These are phyloP conservation scores for Ogataea degrootiae DNA, from an alignment of 805 yeast species.

Conservation along the genomic window DNA sequence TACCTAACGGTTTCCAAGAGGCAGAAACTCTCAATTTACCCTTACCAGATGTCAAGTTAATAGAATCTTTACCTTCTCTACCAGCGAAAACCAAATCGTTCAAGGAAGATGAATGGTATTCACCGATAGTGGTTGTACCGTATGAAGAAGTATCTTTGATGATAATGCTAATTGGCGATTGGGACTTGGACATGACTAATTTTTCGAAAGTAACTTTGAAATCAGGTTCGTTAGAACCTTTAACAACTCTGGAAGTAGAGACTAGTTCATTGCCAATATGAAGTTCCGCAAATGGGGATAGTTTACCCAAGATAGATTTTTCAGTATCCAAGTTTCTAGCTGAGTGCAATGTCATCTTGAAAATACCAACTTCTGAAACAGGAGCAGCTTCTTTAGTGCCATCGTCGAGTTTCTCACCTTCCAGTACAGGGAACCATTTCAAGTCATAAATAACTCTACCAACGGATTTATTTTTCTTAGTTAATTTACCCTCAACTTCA, in stretches of 20 bases:
- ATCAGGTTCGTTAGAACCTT: conserved; percentile 66
- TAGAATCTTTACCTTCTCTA: conserved; percentile 44
- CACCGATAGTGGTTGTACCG: conserved; percentile 46
- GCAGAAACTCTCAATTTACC: conserved; percentile 55
- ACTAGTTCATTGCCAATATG: conserved; percentile 51
- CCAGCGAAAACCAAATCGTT: conserved; percentile 51
- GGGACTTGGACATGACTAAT: conserved; percentile 56
- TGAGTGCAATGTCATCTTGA: conserved; percentile 57
- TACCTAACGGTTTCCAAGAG: conserved; percentile 66
- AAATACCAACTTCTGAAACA: conserved; percentile 69
- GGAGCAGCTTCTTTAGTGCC: conserved; percentile 46
- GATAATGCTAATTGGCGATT: conserved; percentile 48
- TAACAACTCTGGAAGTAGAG: conserved; percentile 56
- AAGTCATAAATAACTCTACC: conserved; percentile 59
- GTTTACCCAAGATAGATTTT: conserved; percentile 44
- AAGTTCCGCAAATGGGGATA: conserved; percentile 67
- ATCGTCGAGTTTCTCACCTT: conserved; percentile 41
- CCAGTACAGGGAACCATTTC: conserved; percentile 44
- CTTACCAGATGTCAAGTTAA: conserved; percentile 43
- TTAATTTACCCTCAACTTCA: conserved; percentile 40
- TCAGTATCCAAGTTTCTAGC: conserved; percentile 55
- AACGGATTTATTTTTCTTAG: conserved; percentile 47
- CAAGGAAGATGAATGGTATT: conserved; percentile 44
- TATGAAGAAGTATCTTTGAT: conserved; percentile 57
- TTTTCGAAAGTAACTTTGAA: conserved; percentile 64